Evolutionary conservation across 108 stramenopile genomes (phyloP), one percentile per base, ranked within the genome.

Genomic region (Cylindrotheca fusiformis): DNA sequence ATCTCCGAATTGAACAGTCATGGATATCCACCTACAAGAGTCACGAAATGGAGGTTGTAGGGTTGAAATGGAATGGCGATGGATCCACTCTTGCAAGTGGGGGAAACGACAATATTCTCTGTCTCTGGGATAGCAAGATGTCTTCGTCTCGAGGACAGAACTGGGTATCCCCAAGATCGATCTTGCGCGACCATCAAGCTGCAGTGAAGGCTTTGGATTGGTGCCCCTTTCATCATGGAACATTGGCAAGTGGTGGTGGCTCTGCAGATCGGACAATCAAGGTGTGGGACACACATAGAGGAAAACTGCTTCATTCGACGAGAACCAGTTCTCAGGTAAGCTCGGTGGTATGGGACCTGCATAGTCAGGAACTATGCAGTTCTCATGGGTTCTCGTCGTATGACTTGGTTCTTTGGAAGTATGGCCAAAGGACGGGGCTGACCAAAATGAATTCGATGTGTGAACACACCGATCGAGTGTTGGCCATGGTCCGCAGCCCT

Each of bases 121-220:
- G 33, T 18, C 3, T 58, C 21, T 58, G 58, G 58, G 58, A 58
- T 58, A 19, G 12, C 3, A 22, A 19, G 4, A 58, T 58, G 58
- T 19, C 32, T 2, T 8, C 26, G 18, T 21, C 20, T 17, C 4
- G 19, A 19, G n/a, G n/a, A n/a, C 29, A 20, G 29, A 23, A n/a
- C 29, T 18, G 19, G 19, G 58, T 58, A 6, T 8, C 63, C 22
- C 85, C 90, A 3, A 58, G 80, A 12, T 73, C 65, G 53, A 48
- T 67, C 27, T 64, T 94, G 24, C 72, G 84, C 1, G 81, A 91
- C 21, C 96, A 97, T 68, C 72, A 78, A 59, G 93, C 93, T n/a
- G 94, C 96, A 14, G 96, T 97, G 12, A 97, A 97, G 79, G 96
- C 94, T 0, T 68, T 97, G 29, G 96, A 94, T 12, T 97, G 96